A percentile compares a stretch with the other conserved stretches of the same genome.
Evolutionary conservation across 805 yeast species (phyloP).

Genomic region (Naumovozyma castellii): DNA sequence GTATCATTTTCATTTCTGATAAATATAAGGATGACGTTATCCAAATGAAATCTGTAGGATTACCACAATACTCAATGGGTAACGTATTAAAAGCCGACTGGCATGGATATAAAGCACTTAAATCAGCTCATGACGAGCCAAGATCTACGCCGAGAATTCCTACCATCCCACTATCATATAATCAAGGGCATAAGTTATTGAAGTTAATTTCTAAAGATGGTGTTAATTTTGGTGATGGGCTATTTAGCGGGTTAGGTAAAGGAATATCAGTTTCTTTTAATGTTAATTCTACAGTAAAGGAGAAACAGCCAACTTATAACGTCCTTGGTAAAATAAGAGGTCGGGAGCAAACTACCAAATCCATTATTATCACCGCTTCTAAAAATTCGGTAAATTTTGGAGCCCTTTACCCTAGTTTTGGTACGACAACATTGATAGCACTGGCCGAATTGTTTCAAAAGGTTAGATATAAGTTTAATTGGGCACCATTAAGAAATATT

Average conservation of each 20-base stretch:
- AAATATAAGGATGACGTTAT: constrained; percentile 29
- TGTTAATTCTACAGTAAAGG: constrained; percentile 37
- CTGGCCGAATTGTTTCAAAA: constrained; percentile 58
- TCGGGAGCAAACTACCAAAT: constrained; percentile 64
- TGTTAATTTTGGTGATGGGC: constrained; percentile 15
- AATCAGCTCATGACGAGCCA: constrained; percentile 38
- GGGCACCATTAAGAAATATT: constrained; percentile 78
- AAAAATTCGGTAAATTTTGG: constrained; percentile 74
- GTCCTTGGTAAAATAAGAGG: constrained; percentile 72
- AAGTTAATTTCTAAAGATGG: constrained; percentile 21
- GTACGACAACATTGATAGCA: constrained; percentile 64
- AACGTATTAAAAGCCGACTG: constrained; percentile 76
- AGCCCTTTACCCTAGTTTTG: constrained; percentile 62
- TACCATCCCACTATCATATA: constrained; percentile 65
- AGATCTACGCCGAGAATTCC: constrained; percentile 61
- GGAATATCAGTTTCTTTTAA: constrained; percentile 22
- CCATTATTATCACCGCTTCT: constrained; percentile 71
- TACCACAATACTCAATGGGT: constrained; percentile 58
- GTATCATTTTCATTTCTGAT: constrained; percentile 55
- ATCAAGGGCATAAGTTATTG: constrained; percentile 45
- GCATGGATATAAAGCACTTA: constrained; percentile 36
- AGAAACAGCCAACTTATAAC: constrained; percentile 65
- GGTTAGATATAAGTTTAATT: constrained; percentile 52
- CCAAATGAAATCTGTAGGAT: constrained; percentile 41
- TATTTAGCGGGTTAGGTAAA: constrained; percentile 15